Evolutionary conservation across 1,284 basidiomycete species (phyloP).

Genomic region (Phenoliferia sp.): DNA sequence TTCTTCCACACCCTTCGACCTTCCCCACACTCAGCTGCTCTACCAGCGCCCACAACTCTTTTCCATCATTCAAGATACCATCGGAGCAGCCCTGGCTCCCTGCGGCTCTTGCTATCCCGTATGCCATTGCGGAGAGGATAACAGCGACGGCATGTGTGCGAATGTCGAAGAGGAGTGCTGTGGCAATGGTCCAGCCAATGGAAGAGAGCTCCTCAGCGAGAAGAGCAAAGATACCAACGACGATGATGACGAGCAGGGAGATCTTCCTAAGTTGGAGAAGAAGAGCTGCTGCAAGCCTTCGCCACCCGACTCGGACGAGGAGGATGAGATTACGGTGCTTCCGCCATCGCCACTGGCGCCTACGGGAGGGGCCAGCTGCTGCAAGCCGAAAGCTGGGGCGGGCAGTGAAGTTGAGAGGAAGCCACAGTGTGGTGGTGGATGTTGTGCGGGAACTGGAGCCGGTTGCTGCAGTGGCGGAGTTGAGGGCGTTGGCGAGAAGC

Average conservation of each 20-base stretch:
- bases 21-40: conserved; percentile 1
- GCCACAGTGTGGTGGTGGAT: conserved; percentile 5
- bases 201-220: conserved; percentile 8
- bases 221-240: conserved; percentile 3
- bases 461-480: conserved; percentile 8
- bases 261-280: background rate
- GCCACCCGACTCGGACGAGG: background rate
- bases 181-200: conserved; percentile 9
- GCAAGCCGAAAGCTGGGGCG: background rate
- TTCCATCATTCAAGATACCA: conserved; percentile 9
- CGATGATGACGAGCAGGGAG: background rate
- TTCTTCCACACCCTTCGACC: background rate
- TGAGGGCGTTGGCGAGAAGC: conserved; percentile 4
- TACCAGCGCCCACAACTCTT: conserved; percentile 10
- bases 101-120: conserved; percentile 21
- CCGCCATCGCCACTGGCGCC: background rate
- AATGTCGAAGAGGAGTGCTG: conserved; percentile 22
- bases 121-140: conserved; percentile 14
- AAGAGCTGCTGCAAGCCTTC: conserved; percentile 1
- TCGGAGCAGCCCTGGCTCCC: conserved; percentile 16
- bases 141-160: conserved; percentile 1
- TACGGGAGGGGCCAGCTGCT: background rate
- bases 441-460: conserved; percentile 4
- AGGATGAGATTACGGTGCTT: background rate
- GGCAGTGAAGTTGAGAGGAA: background rate